Evolutionary conservation across 208 protist genomes (phyloP), one percentile per base, ranked within the genome.

Genomic region (Tritrichomonas musculus): DNA sequence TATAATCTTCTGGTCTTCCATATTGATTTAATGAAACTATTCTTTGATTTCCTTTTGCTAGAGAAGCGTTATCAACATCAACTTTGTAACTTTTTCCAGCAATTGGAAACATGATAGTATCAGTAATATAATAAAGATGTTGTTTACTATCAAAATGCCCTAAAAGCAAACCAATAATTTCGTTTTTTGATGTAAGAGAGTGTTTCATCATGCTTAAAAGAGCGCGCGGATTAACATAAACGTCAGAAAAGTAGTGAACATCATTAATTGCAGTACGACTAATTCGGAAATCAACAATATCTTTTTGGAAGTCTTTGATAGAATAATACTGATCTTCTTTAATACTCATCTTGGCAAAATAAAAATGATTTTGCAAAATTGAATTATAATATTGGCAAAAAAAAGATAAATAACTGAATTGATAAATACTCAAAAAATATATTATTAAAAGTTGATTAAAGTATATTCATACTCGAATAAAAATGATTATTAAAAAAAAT

Each of bases 181-280:
- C 77, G 3, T 88, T 88, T 49, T 49, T 0, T 5, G 33, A 27
- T 1, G 41, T 22, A 17, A 88, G 33, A 1, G 41, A 44, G n/a
- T 88, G 77, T 39, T 88, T 36, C 27, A 88, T 49, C 77, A 88
- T 88, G 33, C 20, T 88, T n/a, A 88, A 53, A 39, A 88, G 57
- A 60, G 77, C 47, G 47, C 77, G 77, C 14, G 77, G 77, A 39
- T 3, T 49, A 39, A 88, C 27, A 39, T 44, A 53, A 36, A 44
- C 44, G 20, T 33, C 27, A 5, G 53, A 57, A 47, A 57, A 88
- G 25, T 57, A 88, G 9, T 57, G 1, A 4, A 20, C 5, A 39
- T 88, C 77, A 17, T 5, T 60, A 22, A 22, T 60, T 60, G 53
- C 53, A 22, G 53, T 5, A 60, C 53, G 11, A 60, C 17, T 60